Conservation (phyloP, 1,284 basidiomycete genomes). For the Gomphus bonarii region DNA sequence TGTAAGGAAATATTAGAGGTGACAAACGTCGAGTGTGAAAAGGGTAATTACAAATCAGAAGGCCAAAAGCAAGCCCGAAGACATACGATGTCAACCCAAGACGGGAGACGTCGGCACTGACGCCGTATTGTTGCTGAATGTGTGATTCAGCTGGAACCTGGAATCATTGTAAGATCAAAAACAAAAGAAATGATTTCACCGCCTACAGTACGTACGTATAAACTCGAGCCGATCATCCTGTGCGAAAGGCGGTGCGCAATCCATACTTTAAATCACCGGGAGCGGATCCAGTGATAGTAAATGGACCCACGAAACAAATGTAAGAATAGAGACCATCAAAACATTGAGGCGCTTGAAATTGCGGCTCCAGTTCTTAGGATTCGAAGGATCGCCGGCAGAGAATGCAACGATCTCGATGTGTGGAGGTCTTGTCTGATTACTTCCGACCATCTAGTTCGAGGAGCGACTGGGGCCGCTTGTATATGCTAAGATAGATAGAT, state of each 20-base stretch:
- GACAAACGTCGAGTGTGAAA: background rate
- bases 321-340: background rate
- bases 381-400: background rate
- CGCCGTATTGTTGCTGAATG: conserved; percentile 16
- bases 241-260: background rate
- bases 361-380: background rate
- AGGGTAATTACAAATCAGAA: conserved; percentile 18
- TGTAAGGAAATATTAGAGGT: background rate
- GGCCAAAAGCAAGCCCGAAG: conserved; percentile 20
- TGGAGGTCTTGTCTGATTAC: background rate
- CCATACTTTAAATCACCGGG: background rate
- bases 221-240: background rate
- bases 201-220: background rate
- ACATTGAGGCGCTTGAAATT: background rate
- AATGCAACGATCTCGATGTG: background rate
- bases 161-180: background rate
- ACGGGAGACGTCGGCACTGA: conserved; percentile 17
- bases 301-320: background rate
- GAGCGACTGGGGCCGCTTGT: too few species aligned
- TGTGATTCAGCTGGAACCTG: conserved; percentile 20
- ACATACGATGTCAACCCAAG: conserved; percentile 21
- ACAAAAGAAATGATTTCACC: background rate
- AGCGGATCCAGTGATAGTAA: background rate
- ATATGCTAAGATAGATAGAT: too few species aligned
- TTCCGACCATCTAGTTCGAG: too few species aligned